Evolutionary conservation across 768 basidiomycete species (phyloP).

Genomic region (Boletus subcaerulescens): DNA sequence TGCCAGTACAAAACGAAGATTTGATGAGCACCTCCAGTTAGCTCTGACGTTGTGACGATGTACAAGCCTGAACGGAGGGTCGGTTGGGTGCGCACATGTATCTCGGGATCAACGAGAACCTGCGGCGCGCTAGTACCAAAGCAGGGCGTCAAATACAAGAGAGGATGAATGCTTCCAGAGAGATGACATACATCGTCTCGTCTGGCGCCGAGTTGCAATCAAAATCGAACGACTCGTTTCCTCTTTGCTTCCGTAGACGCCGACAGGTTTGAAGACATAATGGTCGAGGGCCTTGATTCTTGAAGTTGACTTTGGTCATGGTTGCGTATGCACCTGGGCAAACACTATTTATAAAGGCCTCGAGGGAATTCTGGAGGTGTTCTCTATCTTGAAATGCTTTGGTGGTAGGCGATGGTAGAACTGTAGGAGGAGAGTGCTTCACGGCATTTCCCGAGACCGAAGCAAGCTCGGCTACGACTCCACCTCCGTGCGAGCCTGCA

Average conservation of each 20-base stretch:
- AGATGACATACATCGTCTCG: constrained; percentile 36
- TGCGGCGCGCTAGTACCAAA: constrained; percentile 10
- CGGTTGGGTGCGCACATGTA: constrained; percentile 1
- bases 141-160: not conserved
- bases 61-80: constrained; percentile 24
- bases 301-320: constrained; percentile 42
- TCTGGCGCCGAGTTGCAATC: constrained; percentile 36
- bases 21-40: not conserved
- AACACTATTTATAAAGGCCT: constrained; percentile 45
- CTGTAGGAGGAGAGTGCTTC: too few species aligned
- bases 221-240: constrained; percentile 47
- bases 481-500: too few species aligned
- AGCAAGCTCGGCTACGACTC: too few species aligned
- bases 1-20: too few species aligned
- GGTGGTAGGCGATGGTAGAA: too few species aligned
- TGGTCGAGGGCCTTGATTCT: constrained; percentile 50
- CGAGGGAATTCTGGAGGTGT: too few species aligned
- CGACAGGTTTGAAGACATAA: constrained; percentile 16
- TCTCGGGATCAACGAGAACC: constrained; percentile 14
- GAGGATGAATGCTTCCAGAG: not conserved
- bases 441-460: too few species aligned
- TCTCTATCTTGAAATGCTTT: too few species aligned
- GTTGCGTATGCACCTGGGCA: constrained; percentile 51
- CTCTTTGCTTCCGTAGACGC: constrained; percentile 54
- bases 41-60: constrained; percentile 9